Evolutionary conservation across 768 basidiomycete genomes (phyloP).

Genomic region (Mycena latifolia): DNA sequence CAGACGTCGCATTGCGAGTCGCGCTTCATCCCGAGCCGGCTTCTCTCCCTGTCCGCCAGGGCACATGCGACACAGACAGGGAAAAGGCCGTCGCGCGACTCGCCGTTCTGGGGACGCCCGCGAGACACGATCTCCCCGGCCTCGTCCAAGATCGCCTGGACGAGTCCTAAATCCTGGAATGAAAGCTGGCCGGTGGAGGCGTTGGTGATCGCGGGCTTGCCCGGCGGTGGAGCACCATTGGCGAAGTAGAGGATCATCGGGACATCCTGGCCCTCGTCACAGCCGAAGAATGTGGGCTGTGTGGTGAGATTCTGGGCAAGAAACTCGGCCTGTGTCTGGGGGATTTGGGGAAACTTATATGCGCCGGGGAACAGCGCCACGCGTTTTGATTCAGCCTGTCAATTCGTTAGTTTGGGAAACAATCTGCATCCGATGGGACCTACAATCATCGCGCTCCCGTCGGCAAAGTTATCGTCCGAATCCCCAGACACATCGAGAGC

Average conservation of each 20-base stretch:
- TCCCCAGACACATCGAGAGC: slow-evolving; percentile 59
- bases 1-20: slow-evolving; percentile 45
- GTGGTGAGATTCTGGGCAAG: slow-evolving; percentile 50
- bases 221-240: slow-evolving; percentile 59
- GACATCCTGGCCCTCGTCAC: slow-evolving; percentile 47
- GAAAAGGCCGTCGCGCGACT: slow-evolving; percentile 54
- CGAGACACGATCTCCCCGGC: slow-evolving; percentile 56
- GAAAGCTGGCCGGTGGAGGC: slow-evolving; percentile 53
- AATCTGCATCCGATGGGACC: not conserved
- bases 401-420: not conserved
- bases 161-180: slow-evolving; percentile 50
- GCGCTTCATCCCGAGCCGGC: slow-evolving; percentile 38
- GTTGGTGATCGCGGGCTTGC: slow-evolving; percentile 52
- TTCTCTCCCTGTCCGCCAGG: slow-evolving; percentile 59
- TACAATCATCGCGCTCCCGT: slow-evolving; percentile 31
- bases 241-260: slow-evolving; percentile 71
- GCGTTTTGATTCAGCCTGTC: slow-evolving; percentile 28
- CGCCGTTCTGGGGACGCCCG: slow-evolving; percentile 48
- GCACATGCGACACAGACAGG: slow-evolving; percentile 65
- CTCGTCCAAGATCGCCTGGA: slow-evolving; percentile 59
- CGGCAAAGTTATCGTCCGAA: slow-evolving; percentile 34
- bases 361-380: slow-evolving; percentile 36
- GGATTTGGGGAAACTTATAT: slow-evolving; percentile 49
- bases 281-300: slow-evolving; percentile 62
- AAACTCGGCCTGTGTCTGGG: slow-evolving; percentile 43